Base-by-base conservation (phyloP, 2,329 filamentous ascomycete species). In the Scedosporium aurantiacum region DNA sequence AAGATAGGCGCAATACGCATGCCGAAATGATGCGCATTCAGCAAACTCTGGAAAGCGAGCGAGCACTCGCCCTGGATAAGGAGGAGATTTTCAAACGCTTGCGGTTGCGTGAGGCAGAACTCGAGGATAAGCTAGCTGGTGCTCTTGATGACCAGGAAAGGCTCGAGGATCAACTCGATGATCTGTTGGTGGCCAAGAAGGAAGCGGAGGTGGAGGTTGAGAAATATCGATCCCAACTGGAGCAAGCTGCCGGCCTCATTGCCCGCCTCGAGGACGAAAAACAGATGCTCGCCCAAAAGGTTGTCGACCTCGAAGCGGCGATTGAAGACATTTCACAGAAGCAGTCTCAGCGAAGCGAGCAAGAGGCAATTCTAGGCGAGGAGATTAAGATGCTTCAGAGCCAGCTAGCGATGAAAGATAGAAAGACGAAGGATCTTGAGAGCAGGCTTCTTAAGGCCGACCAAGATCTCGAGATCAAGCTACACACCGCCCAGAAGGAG, bases 71-170 rank as follows among this genome's bases (percentile, higher is more conserved):
- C 1, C 78, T 99, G 4, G 94, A 99, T 74, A 99, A 99, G 72
- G 95, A 99, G 71, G 94, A 99, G 69, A 99, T 99, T 63, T 99
- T 97, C 79, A 95, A 93, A 71, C 85, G 95, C n/a, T 79, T 99
- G 23, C 94, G 97, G 70, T 78, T 87, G 60, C 88, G 94, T n/a
- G 94, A 99, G 74, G 82, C 86, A 10, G 93, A 99, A 71, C 82
- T 99, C 3, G 90, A 88, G 60, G 95, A 99, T 69, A 97, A 97
- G 75, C 82, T 99, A 28, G 84, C 91, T 43, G 93, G 90, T 45
- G 93, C 93, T 32, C 85, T 97, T 63, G 89, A 96, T 23, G 95
- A 99, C 67, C 93, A 97, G 71, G 93, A 97, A 70, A 87, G 87
- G 60, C 82, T 99, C 1, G 94, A 99, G 73, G 91, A 96, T 65